Evolutionary conservation across 768 basidiomycete genomes (phyloP).

Genomic region (Psilocybe cyanescens): DNA sequence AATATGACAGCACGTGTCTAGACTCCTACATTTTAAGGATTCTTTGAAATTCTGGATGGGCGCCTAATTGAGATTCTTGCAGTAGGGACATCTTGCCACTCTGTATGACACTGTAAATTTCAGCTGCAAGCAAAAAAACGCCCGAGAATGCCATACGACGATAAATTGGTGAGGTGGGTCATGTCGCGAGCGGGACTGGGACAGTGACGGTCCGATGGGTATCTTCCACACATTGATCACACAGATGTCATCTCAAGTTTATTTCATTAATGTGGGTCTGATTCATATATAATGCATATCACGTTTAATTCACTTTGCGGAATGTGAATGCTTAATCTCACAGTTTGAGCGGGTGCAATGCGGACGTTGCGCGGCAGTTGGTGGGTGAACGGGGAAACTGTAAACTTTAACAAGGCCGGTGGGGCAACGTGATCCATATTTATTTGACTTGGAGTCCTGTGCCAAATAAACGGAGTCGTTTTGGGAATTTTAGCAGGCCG

Average conservation of each 20-base stretch:
- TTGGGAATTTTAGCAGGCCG: not conserved
- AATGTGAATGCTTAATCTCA: not conserved
- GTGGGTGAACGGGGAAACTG: too few species aligned
- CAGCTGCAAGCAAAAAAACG: not conserved
- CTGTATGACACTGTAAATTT: not conserved
- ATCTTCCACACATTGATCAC: not conserved
- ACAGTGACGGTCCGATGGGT: not conserved
- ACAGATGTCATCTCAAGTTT: not conserved
- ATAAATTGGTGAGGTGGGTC: not conserved
- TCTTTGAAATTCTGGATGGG: not conserved
- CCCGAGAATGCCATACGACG: not conserved
- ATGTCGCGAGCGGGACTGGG: not conserved
- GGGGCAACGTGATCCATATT: too few species aligned
- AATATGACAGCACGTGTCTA: not conserved
- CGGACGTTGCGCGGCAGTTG: too few species aligned
- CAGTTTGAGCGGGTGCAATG: too few species aligned
- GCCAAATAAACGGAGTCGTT: conserved; percentile 6
- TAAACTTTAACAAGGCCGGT: too few species aligned
- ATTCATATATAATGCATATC: not conserved
- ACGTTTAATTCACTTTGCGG: not conserved
- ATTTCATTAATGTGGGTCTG: not conserved
- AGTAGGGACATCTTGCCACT: not conserved
- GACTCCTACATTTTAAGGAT: not conserved
- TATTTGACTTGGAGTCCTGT: not conserved
- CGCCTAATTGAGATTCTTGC: not conserved